Evolutionary conservation across 768 basidiomycete species (phyloP), one percentile per base, ranked within the genome.

Genomic region (Mrakia frigida): DNA sequence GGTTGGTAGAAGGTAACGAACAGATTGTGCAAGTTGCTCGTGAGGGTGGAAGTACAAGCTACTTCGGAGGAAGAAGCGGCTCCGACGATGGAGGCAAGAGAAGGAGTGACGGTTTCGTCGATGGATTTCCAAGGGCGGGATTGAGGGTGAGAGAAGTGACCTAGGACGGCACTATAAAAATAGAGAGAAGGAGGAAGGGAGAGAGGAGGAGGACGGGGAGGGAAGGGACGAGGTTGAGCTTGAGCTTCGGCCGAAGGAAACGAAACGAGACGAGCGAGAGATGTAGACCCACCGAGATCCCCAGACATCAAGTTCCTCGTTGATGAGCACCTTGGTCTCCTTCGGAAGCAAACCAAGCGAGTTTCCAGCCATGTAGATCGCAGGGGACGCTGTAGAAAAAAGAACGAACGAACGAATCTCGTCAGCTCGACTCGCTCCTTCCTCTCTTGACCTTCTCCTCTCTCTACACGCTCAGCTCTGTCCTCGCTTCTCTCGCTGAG

Each of bases 1-100:
- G 97, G 97, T 76, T 91, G 90, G 85, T 98, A 98, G 85, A 99
- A 98, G 35, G 90, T 89, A 82, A 89, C 88, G 89, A 98, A 92
- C 89, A 97, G 46, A n/a, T 70, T 74, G 43, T 99, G 94, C 76
- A 99, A 87, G 86, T 99, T 99, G 80, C 90, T 89, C 65, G 97
- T 99, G 83, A 98, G 85, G 70, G 94, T 93, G 82, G 92, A 90
- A 90, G 98, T 98, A 84, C 93, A 94, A 25, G 92, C 93, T 68
- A 98, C 92, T 87, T 99, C 97, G 78, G 56, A 37, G 37, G n/a
- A 0, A 33, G 43, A 28, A 28, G 61, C 83, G 89, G 83, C 81
- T 89, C 96, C 96, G 80, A 97, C 88, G 78, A 99, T 81, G 75
- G 90, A 88, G 72, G 93, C 92, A 41, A 98, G 87, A 21, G 89